phyloP scores from a whole-genome alignment of 2,329 filamentous ascomycete species.

The Rasamsonia emersonii region DNA sequence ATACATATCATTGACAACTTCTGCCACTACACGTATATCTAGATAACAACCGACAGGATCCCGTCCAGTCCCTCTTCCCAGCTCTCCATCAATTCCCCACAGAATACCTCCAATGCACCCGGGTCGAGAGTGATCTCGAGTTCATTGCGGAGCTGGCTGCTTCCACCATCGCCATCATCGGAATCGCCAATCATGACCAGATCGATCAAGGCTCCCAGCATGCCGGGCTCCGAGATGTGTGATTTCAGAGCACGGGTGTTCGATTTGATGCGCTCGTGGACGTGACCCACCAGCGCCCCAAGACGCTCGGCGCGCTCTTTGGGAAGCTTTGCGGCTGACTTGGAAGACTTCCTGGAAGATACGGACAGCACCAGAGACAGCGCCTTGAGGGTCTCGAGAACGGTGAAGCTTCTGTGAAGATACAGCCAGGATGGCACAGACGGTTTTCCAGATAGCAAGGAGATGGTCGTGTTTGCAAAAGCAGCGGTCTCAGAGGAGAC shows the following conservation, averaged over 20 bases:
- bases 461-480: constrained; percentile 18
- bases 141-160: constrained; percentile 17
- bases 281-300: constrained; percentile 15
- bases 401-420: constrained; percentile 29
- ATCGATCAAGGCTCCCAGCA: constrained; percentile 34
- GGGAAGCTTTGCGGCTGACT: constrained; percentile 20
- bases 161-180: constrained; percentile 13
- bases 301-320: constrained; percentile 27
- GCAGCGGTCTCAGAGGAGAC: constrained; percentile 16
- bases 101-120: constrained; percentile 33
- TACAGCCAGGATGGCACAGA: constrained; percentile 33
- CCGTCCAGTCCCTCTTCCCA: constrained; percentile 39
- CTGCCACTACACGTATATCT: constrained; percentile 4
- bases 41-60: constrained; percentile 24
- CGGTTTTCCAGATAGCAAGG: constrained; percentile 15
- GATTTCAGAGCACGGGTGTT: constrained; percentile 30
- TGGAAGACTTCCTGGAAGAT: constrained; percentile 23
- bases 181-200: constrained; percentile 22
- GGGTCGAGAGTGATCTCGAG: constrained; percentile 29
- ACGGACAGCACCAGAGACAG: constrained; percentile 24
- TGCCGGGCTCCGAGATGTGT: constrained; percentile 29
- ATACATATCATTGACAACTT: neutral
- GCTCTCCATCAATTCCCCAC: constrained; percentile 38
- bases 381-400: constrained; percentile 35
- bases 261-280: constrained; percentile 25